These are phyloP conservation scores for Chaetomiaceae sp. DNA, from an alignment of 2,329 filamentous ascomycete species.

Conservation along the genomic window DNA sequence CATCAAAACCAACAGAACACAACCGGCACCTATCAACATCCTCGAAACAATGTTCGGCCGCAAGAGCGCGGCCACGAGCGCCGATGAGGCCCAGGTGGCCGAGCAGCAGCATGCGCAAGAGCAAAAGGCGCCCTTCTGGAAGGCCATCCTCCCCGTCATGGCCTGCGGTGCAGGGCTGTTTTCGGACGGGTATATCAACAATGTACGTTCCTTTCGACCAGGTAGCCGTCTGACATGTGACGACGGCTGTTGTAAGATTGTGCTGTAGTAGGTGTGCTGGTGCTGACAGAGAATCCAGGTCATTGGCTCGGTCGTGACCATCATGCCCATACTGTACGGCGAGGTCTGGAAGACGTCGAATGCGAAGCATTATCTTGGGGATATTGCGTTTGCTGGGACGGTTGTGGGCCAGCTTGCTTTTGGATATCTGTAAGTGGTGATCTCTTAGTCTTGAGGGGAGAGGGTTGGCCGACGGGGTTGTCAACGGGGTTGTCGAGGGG, in stretches of 20 bases:
- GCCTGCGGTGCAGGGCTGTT: constrained; percentile 88
- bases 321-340: constrained; percentile 65
- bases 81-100: not conserved
- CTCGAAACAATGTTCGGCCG: not conserved
- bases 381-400: constrained; percentile 83
- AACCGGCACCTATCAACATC: too few relatives aligned
- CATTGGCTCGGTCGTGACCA: constrained; percentile 81
- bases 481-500: too few relatives aligned
- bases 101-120: not conserved
- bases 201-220: constrained; percentile 48
- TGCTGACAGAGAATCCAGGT: constrained; percentile 46
- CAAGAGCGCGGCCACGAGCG: not conserved
- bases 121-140: constrained; percentile 20
- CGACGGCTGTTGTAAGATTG: too few relatives aligned
- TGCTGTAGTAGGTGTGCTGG: too few relatives aligned
- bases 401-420: constrained; percentile 79
- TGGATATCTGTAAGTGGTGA: constrained; percentile 57
- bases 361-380: constrained; percentile 69
- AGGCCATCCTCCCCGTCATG: constrained; percentile 60
- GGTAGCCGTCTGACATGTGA: too few relatives aligned
- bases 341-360: constrained; percentile 62
- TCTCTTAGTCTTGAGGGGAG: not conserved
- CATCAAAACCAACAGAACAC: too few relatives aligned
- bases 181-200: constrained; percentile 88
- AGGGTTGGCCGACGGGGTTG: not conserved